These are phyloP conservation scores for Trichomonas tenax DNA, from an alignment of 208 protist genomes.

Conservation along the genomic window DNA sequence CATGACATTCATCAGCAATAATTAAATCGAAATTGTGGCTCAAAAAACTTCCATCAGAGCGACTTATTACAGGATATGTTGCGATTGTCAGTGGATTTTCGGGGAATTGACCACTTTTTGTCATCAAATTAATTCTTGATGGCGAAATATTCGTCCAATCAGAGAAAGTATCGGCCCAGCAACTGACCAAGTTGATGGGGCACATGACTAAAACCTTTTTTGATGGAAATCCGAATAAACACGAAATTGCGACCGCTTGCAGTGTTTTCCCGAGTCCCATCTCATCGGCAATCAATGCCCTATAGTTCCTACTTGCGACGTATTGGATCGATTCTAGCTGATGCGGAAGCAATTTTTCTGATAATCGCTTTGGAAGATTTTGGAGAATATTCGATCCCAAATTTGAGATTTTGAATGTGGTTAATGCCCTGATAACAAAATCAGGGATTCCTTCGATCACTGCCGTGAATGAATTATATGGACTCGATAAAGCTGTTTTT, in stretches of 20 bases:
- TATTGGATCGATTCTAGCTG: neutral
- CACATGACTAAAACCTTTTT: slow-evolving; percentile 36
- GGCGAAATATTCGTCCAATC: neutral
- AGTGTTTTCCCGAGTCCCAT: slow-evolving; percentile 48
- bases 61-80: neutral
- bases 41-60: neutral
- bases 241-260: slow-evolving; percentile 26
- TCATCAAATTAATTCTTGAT: neutral
- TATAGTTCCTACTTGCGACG: neutral
- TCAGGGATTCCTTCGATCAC: neutral
- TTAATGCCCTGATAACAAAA: neutral
- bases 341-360: neutral
- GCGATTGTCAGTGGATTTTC: neutral
- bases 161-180: slow-evolving; percentile 23
- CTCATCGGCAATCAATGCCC: slow-evolving; percentile 39
- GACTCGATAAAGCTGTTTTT: neutral
- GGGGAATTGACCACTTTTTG: neutral
- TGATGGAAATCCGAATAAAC: neutral
- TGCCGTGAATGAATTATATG: neutral
- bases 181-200: slow-evolving; percentile 12
- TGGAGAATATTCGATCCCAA: neutral
- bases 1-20: slow-evolving; percentile 39
- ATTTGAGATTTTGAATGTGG: neutral
- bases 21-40: slow-evolving; percentile 19
- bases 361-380: neutral